A percentile compares a stretch with the other conserved stretches of the same genome.
Evolutionary conservation across 2,329 filamentous ascomycete species (phyloP).

Genomic region (Trichoderma sp.): DNA sequence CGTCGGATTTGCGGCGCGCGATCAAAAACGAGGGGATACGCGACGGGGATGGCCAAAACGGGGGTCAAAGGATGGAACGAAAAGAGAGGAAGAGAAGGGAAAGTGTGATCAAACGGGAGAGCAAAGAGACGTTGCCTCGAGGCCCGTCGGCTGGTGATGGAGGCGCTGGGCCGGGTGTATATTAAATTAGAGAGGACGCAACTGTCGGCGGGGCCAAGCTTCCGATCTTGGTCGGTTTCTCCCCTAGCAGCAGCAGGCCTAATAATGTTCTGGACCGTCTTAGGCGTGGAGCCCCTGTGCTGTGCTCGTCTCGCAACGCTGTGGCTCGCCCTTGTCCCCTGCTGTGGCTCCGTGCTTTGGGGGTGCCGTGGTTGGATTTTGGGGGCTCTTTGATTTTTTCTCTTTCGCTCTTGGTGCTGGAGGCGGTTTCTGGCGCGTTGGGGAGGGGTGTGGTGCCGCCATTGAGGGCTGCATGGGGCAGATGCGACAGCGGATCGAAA

Average conservation of each 20-base stretch:
- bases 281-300: conserved; percentile 28
- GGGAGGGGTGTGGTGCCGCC: conserved; percentile 21
- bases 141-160: conserved; percentile 26
- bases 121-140: conserved; percentile 24
- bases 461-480: conserved; percentile 27
- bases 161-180: conserved; percentile 26
- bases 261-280: conserved; percentile 29
- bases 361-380: conserved; percentile 13
- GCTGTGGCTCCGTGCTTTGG: conserved; percentile 29
- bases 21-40: not conserved
- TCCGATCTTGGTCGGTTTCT: conserved; percentile 27
- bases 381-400: conserved; percentile 12
- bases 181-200: conserved; percentile 28
- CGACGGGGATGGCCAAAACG: not conserved
- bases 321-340: conserved; percentile 28
- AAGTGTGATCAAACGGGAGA: conserved; percentile 24
- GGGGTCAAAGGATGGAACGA: conserved; percentile 6
- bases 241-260: conserved; percentile 19
- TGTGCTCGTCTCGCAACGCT: conserved; percentile 26
- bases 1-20: conserved; percentile 11
- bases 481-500: conserved; percentile 29
- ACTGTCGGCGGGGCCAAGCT: conserved; percentile 27
- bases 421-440: conserved; percentile 13
- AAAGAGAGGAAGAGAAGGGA: not conserved
- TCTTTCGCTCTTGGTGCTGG: not conserved